phyloP scores from a whole-genome alignment of 192 early-diverging fungal genomes.

The Diversispora eburnea region DNA sequence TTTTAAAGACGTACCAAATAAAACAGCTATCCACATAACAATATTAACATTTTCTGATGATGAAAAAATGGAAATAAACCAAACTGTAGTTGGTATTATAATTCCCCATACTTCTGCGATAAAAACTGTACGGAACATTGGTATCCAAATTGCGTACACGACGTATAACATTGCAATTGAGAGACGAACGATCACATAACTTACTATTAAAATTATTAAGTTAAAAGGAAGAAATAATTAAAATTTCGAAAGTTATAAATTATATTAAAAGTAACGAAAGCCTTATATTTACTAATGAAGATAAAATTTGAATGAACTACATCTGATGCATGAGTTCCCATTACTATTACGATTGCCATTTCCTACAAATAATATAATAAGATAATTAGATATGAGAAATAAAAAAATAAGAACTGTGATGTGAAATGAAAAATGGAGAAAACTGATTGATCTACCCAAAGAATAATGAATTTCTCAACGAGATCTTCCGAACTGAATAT shows the following conservation, averaged over 20 bases:
- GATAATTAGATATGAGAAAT: not conserved
- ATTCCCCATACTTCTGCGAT: conserved; percentile 14
- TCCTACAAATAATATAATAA: conserved; percentile 5
- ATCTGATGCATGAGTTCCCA: conserved; percentile 25
- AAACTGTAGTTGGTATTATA: conserved; percentile 17
- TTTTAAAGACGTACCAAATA: conserved; percentile 9
- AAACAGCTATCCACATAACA: not conserved
- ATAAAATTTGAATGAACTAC: not conserved
- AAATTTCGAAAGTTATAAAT: not conserved
- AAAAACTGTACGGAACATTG: conserved; percentile 19
- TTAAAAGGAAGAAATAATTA: not conserved
- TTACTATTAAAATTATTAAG: not conserved
- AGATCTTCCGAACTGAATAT: conserved; percentile 30
- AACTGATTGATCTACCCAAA: conserved; percentile 15
- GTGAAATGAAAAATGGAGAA: not conserved
- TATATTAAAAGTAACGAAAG: too few relatives aligned
- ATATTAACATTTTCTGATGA: not conserved
- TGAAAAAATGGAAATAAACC: conserved; percentile 8
- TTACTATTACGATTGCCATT: conserved; percentile 23
- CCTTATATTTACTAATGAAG: not conserved
- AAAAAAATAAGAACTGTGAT: too few relatives aligned
- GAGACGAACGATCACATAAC: conserved; percentile 9
- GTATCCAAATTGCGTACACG: conserved; percentile 1
- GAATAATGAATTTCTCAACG: conserved; percentile 29
- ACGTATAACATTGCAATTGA: not conserved